A percentile compares a stretch with the other conserved stretches of the same genome.
These are phyloP conservation scores for Cordyceps cicadae DNA, from an alignment of 2,329 filamentous ascomycete genomes.

Conservation along the genomic window DNA sequence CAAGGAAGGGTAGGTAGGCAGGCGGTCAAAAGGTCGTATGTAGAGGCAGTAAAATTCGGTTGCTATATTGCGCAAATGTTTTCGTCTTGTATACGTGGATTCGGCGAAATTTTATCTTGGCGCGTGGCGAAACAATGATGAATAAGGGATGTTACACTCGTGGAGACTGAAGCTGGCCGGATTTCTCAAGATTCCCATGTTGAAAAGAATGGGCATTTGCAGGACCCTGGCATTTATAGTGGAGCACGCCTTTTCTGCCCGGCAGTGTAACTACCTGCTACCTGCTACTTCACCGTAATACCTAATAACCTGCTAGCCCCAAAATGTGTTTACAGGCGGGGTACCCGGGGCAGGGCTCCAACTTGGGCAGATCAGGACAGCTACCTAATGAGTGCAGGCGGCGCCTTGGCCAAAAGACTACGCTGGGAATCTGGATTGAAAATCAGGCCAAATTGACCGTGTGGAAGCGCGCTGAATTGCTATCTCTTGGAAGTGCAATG, in stretches of 20 bases:
- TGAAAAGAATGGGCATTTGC: constrained; percentile 7
- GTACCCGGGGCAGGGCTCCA: too few relatives aligned
- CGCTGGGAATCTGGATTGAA: too few relatives aligned
- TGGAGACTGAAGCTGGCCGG: background rate
- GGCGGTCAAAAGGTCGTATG: background rate
- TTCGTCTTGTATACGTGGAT: background rate
- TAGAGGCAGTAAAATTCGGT: background rate
- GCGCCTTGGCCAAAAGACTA: too few relatives aligned
- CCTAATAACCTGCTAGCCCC: too few relatives aligned
- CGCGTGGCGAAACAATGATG: background rate
- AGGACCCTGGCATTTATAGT: constrained; percentile 1
- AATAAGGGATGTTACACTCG: background rate
- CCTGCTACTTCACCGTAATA: too few relatives aligned
- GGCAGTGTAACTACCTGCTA: too few relatives aligned
- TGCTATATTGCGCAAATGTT: background rate
- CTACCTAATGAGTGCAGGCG: too few relatives aligned
- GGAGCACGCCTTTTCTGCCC: background rate
- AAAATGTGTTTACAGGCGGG: too few relatives aligned
- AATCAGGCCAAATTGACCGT: too few relatives aligned
- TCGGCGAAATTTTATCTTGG: background rate
- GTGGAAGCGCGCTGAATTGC: too few relatives aligned
- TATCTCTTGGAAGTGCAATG: too few relatives aligned
- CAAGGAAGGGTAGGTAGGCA: background rate
- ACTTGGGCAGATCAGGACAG: too few relatives aligned
- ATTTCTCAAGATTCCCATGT: background rate